A percentile compares a stretch with the other conserved stretches of the same genome.
These are phyloP conservation scores for Cryptosporidium felis DNA, from an alignment of 169 alveolate species.

Conservation along the genomic window DNA sequence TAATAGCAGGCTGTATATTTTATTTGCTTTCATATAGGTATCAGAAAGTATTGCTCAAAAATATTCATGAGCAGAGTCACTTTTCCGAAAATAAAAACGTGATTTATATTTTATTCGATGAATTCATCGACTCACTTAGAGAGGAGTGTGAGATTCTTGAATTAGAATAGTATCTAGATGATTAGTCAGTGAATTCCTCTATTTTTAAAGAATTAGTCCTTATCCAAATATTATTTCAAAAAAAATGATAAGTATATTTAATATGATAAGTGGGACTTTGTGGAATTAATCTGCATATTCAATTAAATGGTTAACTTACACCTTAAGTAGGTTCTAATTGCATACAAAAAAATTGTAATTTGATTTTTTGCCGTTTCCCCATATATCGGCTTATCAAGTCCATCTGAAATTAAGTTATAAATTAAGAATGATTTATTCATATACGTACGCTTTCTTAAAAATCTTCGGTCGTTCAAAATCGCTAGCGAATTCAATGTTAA, in stretches of 20 bases:
- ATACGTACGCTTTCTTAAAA: conserved; percentile 57
- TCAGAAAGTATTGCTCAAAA: conserved; percentile 11
- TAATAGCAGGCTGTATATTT: background rate
- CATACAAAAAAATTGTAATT: conserved; percentile 57
- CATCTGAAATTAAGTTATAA: background rate
- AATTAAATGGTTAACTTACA: conserved; percentile 13
- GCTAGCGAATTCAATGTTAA: conserved; percentile 57
- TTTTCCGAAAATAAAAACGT: background rate
- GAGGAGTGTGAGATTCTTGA: conserved; percentile 56
- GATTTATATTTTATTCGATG: conserved; percentile 8
- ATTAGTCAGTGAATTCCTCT: too few relatives aligned
- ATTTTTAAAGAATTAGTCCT: too few relatives aligned
- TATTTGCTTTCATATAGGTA: background rate
- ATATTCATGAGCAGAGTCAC: background rate
- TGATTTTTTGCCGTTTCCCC: conserved; percentile 65
- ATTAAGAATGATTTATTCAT: background rate
- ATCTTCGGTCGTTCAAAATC: conserved; percentile 56
- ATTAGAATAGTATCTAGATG: conserved; percentile 3
- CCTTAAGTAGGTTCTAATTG: conserved; percentile 62
- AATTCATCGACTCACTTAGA: conserved; percentile 11
- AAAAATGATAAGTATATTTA: conserved; percentile 42
- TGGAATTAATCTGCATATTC: conserved; percentile 2
- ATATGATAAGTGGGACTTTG: conserved; percentile 61
- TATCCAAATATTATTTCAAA: conserved; percentile 65
- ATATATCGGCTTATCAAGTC: conserved; percentile 62